Base-by-base conservation (phyloP, 2,329 filamentous ascomycete genomes). In the Rutstroemia sp. region DNA sequence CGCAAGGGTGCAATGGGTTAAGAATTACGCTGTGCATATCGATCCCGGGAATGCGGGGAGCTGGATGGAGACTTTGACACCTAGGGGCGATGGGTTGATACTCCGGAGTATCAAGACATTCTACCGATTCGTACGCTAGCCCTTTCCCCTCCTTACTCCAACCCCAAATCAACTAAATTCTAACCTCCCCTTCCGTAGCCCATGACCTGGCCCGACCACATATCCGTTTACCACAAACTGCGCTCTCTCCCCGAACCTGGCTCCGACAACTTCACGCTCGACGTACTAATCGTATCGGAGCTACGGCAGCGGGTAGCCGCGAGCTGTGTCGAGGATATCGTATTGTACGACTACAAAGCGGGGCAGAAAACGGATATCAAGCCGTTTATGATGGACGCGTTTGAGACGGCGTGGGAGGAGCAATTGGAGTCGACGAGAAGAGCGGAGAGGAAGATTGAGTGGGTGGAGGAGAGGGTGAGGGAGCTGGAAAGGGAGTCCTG, bases 151-250 rank as follows among this genome's bases (percentile, higher is more conserved):
- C 14, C 19, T n/a, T n/a, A n/a, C n/a, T n/a, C n/a, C 9, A 23
- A 27, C 12, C 39, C 23, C 23, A 3, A 23, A 23, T 23, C 23
- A 23, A 23, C 3, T 23, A 23, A 23, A 23, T 4, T 3, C 23
- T 23, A 23, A 23, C 23, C 23, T 1, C 1, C 16, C 23, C 23
- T 1, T 6, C 4, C 2, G 10, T 19, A 57, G 88, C 89, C 91
- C 16, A 86, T 96, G 81, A 86, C 79, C 36, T 95, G 82, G 70
- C 91, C 91, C 0, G 91, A 96, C 70, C 80, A 81, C 49, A 82
- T 95, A 60, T 90, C 87, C 0, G 89, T 94, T 19, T 87, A 92
- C 65, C 90, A 96, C 73, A 92, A 87, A 69, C 79, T 96, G 12
- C 73, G 78, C 2, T 23, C 51, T 12, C 50, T 58, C 4, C 64